Evolutionary conservation across 176 grass and related monocot genomes (phyloP).

Genomic region (Triticum timopheevii): DNA sequence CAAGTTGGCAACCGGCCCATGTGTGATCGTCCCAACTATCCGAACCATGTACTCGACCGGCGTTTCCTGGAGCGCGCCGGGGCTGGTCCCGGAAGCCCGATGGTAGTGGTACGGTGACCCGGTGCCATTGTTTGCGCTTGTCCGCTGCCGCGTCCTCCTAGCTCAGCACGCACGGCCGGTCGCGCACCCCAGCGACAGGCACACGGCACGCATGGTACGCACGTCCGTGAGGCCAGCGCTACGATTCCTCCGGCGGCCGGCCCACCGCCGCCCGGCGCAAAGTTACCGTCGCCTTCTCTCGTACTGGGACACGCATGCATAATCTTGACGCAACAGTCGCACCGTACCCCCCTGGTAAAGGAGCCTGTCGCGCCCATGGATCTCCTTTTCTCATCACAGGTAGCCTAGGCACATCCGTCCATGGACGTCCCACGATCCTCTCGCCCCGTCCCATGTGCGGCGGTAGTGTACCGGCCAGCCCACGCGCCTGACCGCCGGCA

Average conservation of each 20-base stretch:
- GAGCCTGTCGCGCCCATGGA: conserved; percentile 22
- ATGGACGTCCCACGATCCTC: conserved; percentile 23
- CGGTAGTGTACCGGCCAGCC: background rate
- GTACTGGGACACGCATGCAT: background rate
- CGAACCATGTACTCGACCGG: background rate
- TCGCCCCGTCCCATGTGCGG: conserved; percentile 9
- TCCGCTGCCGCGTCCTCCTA: background rate
- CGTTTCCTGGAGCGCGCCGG: background rate
- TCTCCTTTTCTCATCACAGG: background rate
- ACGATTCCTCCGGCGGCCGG: conserved; percentile 7
- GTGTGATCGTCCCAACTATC: conserved; percentile 21
- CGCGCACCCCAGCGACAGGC: conserved; percentile 21
- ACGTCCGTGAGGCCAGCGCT: conserved; percentile 32
- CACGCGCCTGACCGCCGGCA: conserved; percentile 7
- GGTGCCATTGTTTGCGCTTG: conserved; percentile 3
- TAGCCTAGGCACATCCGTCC: background rate
- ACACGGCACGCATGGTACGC: conserved; percentile 42
- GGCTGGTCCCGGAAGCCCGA: background rate
- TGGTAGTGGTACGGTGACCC: background rate
- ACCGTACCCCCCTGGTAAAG: conserved; percentile 34
- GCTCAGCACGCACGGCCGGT: conserved; percentile 20
- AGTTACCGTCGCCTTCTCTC: conserved; percentile 16
- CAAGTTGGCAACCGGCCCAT: conserved; percentile 8
- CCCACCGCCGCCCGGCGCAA: conserved; percentile 1
- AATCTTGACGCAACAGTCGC: conserved; percentile 24